Base-by-base conservation (phyloP, 768 basidiomycete genomes). In the Hygrocybe coccinea region DNA sequence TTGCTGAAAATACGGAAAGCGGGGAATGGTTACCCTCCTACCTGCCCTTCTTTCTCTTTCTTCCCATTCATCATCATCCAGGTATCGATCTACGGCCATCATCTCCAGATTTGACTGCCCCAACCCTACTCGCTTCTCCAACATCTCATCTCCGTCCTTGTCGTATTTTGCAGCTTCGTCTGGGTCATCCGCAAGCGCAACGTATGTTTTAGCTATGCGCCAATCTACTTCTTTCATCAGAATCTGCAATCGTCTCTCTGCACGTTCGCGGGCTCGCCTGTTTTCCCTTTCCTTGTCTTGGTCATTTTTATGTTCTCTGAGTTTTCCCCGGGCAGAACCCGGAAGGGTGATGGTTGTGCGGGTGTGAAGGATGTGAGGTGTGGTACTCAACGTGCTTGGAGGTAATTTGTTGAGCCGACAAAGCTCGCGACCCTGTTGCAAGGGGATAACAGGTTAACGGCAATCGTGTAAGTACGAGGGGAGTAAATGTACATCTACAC, bases 21-120 rank as follows among this genome's bases (percentile, higher is more conserved):
- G 62, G 54, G 39, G 59, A 49, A 60, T 61, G 22, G 44, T 52
- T 37, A 38, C 60, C 52, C 34, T 68, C 58, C 64, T 56, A 12
- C 70, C 68, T 17, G 60, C 52, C 66, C 71, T 54, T 49, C 71
- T 56, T 62, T 70, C 64, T 37, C 59, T 64, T 49, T 70, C 68
- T 65, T 88, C 87, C 86, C 87, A 89, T 56, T 86, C 84, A 1
- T 77, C 74, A 58, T 89, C 87, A 47, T 86, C 84, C 54, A 87
- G 62, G 66, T 87, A 89, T 43, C 65, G 71, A 54, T 77, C 77
- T 25, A 85, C 71, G 0, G 86, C 87, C 3, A 79, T 67, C 14
- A 67, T 74, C 60, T 81, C 83, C 52, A 83, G 54, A 36, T 55
- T 60, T 41, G 51, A 61, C 52, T 43, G 39, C 35, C 56, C 47